These are phyloP conservation scores for Sugiyamaella grinbergsii DNA, from an alignment of 1,139 yeast species.

Conservation along the genomic window DNA sequence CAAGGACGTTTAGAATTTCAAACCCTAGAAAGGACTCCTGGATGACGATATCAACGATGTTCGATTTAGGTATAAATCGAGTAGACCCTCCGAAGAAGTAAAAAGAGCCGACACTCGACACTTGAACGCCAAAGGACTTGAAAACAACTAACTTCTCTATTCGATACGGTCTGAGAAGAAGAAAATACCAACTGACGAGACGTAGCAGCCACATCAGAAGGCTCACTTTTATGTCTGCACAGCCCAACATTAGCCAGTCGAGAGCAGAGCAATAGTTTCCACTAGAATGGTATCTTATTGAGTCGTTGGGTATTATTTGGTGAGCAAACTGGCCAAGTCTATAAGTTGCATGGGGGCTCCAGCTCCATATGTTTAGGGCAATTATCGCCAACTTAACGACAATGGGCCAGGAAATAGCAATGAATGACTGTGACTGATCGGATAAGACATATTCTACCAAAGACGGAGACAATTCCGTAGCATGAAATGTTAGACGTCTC, in stretches of 20 bases:
- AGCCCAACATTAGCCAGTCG: conserved; percentile 13
- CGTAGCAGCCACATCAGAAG: conserved; percentile 12
- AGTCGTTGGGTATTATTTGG: not conserved
- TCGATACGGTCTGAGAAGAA: conserved; percentile 26
- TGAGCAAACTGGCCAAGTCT: not conserved
- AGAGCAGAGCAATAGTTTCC: not conserved
- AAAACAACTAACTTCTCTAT: conserved; percentile 35
- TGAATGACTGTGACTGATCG: not conserved
- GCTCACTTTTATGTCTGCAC: conserved; percentile 7
- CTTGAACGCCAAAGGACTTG: conserved; percentile 40
- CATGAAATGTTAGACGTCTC: conserved; percentile 14
- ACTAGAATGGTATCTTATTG: not conserved
- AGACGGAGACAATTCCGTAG: conserved; percentile 32
- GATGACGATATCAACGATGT: conserved; percentile 57
- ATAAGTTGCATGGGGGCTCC: conserved; percentile 13
- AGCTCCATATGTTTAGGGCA: conserved; percentile 21
- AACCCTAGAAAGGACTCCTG: conserved; percentile 62
- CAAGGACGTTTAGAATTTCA: conserved; percentile 56
- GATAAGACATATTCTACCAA: conserved; percentile 29
- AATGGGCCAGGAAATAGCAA: not conserved
- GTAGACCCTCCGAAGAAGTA: conserved; percentile 28
- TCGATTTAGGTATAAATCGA: conserved; percentile 51
- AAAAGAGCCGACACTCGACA: conserved; percentile 32
- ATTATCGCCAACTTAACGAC: conserved; percentile 10
- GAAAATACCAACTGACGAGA: conserved; percentile 7